These are phyloP conservation scores for Daldinia loculata DNA, from an alignment of 495 filamentous ascomycete species.

Conservation along the genomic window DNA sequence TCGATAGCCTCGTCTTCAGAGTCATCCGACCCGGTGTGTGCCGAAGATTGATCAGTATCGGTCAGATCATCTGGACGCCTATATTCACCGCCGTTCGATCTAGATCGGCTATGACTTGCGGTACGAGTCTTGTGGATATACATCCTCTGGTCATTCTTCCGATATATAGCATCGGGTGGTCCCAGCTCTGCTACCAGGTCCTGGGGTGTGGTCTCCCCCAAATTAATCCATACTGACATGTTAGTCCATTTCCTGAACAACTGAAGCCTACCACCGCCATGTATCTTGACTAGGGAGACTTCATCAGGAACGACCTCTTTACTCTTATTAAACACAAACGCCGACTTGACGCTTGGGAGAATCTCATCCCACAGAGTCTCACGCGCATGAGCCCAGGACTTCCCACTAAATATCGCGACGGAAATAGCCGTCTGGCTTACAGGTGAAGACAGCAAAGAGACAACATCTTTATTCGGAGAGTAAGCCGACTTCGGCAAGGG, in stretches of 20 bases:
- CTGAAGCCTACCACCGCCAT: conserved; percentile 78
- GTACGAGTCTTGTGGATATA: conserved; percentile 79
- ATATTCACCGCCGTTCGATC: conserved; percentile 59
- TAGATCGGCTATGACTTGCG: conserved; percentile 55
- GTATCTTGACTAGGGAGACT: conserved; percentile 77
- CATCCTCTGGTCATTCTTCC: conserved; percentile 89
- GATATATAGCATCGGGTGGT: conserved; percentile 92
- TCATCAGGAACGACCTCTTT: conserved; percentile 78
- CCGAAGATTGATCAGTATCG: conserved; percentile 86
- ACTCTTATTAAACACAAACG: conserved; percentile 60
- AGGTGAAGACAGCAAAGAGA: conserved; percentile 82
- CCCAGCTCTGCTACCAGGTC: conserved; percentile 90
- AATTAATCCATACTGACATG: conserved; percentile 68
- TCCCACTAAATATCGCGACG: conserved; percentile 88
- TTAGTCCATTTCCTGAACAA: conserved; percentile 68
- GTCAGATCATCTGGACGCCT: conserved; percentile 66
- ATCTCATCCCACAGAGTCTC: conserved; percentile 76
- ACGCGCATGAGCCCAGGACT: conserved; percentile 86
- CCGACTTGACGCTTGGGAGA: conserved; percentile 69
- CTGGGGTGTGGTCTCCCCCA: conserved; percentile 87
- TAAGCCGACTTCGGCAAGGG: conserved; percentile 79
- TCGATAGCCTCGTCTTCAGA: conserved; percentile 71
- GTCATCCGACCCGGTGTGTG: conserved; percentile 78
- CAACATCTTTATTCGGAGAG: conserved; percentile 82
- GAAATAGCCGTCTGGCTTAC: conserved; percentile 76